Base-by-base conservation (phyloP, 306 rosid genomes). In the Biancaea sappan region DNA sequence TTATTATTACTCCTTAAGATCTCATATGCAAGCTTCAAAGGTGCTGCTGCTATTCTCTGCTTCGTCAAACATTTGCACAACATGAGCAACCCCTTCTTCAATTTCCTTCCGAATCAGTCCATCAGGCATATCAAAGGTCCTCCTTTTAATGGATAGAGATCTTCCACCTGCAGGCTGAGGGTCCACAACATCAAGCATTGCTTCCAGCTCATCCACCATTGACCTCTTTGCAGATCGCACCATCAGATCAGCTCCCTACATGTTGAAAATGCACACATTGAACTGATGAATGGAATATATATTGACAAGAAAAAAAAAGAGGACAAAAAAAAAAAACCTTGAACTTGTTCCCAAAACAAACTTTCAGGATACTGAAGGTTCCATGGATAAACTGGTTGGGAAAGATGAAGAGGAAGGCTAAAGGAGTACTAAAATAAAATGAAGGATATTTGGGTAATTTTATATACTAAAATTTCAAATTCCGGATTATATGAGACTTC, bases 161-260 rank as follows among this genome's bases (percentile, higher is more conserved):
- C 73, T 85, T 77, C 73, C 83, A 73, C 84, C 80, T 0, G 78
- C 10, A 18, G 91, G 91, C 77, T 89, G 94, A 12, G 94, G 91
- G 60, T 89, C 94, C n/a, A 87, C 87, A 74, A 74, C 88, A 10
- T 89, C 88, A 10, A 89, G 91, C 88, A 89, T 87, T 2, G 89
- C 91, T 83, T 89, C 94, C 77, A 89, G 85, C 82, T 89, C 94
- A 29, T 87, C 84, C 77, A 85, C 72, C 79, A 89, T 89, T 4
- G 91, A 87, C 74, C 84, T 85, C 87, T 85, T 89, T 8, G 91
- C 88, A 64, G 87, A 25, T 44, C 91, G 78, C 76, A 89, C 88
- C 88, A 86, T 83, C 44, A 85, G 13, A 78, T 83, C 91, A 22
- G 68, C 84, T 69, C 91, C 91, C 94, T 89, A 38, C 21, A 50